Conservation (phyloP, 305 asterid species). For the Fraxinus platypoda region DNA sequence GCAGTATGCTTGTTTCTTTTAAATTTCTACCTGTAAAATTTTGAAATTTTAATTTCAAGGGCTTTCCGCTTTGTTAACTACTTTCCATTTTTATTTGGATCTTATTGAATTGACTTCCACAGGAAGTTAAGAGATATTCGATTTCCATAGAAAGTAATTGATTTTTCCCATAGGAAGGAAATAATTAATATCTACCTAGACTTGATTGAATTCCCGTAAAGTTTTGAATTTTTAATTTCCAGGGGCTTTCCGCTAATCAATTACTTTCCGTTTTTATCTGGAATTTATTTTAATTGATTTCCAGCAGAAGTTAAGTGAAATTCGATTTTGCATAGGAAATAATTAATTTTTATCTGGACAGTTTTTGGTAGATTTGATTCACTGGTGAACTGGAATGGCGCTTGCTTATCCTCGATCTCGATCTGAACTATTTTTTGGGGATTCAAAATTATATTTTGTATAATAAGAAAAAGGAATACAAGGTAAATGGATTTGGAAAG, state of each 20-base stretch:
- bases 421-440: conserved; percentile 33
- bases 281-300: conserved; percentile 25
- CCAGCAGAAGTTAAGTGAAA: neutral
- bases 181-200: neutral
- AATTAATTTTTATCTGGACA: conserved; percentile 19
- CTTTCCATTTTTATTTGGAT: conserved; percentile 16
- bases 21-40: neutral
- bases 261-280: conserved; percentile 19
- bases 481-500: conserved; percentile 52
- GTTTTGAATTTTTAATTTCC: conserved; percentile 4
- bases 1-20: conserved; percentile 50
- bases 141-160: neutral
- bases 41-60: conserved; percentile 14
- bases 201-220: neutral
- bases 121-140: neutral
- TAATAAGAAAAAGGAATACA: neutral
- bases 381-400: conserved; percentile 54
- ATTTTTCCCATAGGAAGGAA: neutral
- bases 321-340: neutral
- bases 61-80: neutral
- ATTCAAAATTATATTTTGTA: neutral
- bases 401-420: conserved; percentile 68
- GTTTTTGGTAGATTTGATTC: conserved; percentile 18
- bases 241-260: neutral
- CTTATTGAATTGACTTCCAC: conserved; percentile 23